Evolutionary conservation across 768 basidiomycete species (phyloP), one percentile per base, ranked within the genome.

Genomic region (Naganishia friedmannii): DNA sequence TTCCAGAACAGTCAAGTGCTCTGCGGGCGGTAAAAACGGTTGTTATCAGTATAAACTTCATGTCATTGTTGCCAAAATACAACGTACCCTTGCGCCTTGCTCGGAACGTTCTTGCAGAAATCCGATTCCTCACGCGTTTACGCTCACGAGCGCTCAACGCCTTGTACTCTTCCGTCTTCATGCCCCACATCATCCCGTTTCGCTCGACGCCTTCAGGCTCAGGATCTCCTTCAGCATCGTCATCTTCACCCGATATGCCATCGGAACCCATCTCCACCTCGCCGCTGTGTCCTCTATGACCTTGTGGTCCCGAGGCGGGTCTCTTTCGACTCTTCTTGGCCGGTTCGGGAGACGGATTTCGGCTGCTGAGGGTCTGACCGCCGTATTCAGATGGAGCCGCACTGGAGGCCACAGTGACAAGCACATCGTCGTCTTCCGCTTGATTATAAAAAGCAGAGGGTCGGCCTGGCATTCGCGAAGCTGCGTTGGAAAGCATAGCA

Each of bases 111-210:
- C 79, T 75, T 4, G 79, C 79, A 13, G 75, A 77, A 55, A 80
- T 79, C 67, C 78, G 74, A 57, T 80, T 80, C 51, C 79, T 69
- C 6, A 80, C 78, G 19, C 78, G 66, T 71, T 80, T 80, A 39
- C 79, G 60, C 68, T 80, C 79, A 57, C 77, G 69, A 15, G 79
- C 79, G 15, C 69, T 73, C 32, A 79, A 56, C 23, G 77, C 74
- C 23, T 76, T 66, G 58, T 80, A 80, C 8, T 74, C 76, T 21
- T 78, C 77, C 15, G 79, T 77, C 67, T 75, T 75, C 78, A 80
- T 79, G 2, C 79, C 79, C 79, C 79, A 80, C 46, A 80, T 80
- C 75, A 78, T 79, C 15, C 79, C 79, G 67, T 80, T 77, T 32
- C 76, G 51, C 57, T 80, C 79, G 10, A 78, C 76, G 37, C 78